phyloP scores from a whole-genome alignment of 2,329 filamentous ascomycete genomes.

The Cylindrodendrum hubeiense region DNA sequence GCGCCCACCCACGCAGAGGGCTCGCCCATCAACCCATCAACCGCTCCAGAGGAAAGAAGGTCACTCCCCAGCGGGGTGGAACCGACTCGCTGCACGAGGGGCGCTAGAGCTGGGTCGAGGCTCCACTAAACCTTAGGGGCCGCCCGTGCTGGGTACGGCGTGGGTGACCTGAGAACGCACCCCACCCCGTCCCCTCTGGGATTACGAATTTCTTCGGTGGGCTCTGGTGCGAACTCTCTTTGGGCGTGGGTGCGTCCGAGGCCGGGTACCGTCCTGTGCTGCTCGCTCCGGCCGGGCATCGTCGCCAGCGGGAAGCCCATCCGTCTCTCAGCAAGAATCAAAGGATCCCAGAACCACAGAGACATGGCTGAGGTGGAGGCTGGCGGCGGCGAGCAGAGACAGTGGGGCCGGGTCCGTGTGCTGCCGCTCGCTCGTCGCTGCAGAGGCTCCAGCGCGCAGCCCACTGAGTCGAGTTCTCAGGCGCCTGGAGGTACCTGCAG shows the following conservation, averaged over 20 bases:
- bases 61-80: constrained; percentile 20
- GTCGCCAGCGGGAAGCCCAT: neutral
- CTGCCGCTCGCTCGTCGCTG: constrained; percentile 20
- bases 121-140: constrained; percentile 5
- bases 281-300: neutral
- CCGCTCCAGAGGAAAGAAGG: neutral
- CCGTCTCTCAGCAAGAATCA: neutral
- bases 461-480: neutral
- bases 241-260: neutral
- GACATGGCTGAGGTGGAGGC: neutral
- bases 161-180: constrained; percentile 9
- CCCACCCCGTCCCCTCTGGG: neutral
- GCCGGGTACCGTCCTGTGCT: too few species aligned
- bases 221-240: constrained; percentile 18
- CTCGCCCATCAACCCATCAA: constrained; percentile 30
- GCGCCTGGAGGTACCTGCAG: constrained; percentile 28
- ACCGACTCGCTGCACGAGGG: neutral
- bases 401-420: neutral
- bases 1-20: constrained; percentile 10
- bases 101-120: constrained; percentile 10
- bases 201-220: constrained; percentile 4
- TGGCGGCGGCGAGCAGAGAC: neutral
- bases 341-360: neutral
- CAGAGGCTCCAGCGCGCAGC: neutral
- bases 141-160: neutral